Percentiles rank a stretch among this genome's conserved stretches.
Evolutionary conservation across 139 green algal species (phyloP).

Genomic region (Asterochloris erici): DNA sequence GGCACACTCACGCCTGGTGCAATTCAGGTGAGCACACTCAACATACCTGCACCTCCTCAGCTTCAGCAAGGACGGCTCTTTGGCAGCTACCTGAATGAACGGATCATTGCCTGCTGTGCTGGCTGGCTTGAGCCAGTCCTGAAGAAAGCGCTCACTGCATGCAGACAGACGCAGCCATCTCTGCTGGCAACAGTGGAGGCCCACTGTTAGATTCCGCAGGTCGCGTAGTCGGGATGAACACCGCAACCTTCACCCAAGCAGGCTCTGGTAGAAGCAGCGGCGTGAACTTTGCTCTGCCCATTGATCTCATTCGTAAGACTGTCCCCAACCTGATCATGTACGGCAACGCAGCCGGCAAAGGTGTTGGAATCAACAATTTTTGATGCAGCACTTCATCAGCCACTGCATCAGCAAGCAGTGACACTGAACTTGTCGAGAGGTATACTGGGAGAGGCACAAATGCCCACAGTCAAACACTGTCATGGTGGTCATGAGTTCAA

Average conservation of each 20-base stretch:
- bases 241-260: conserved; percentile 60
- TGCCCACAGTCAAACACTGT: too few relatives aligned
- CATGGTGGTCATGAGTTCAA: too few relatives aligned
- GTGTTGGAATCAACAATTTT: background rate
- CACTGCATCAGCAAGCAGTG: too few relatives aligned
- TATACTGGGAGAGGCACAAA: too few relatives aligned
- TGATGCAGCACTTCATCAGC: too few relatives aligned
- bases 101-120: background rate
- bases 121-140: background rate
- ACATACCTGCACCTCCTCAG: background rate
- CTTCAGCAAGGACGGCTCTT: background rate
- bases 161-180: conserved; percentile 85
- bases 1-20: conserved; percentile 68
- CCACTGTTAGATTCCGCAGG: conserved; percentile 75
- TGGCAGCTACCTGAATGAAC: background rate
- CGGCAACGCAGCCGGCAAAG: conserved; percentile 46
- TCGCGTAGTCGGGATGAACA: conserved; percentile 69
- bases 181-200: conserved; percentile 71
- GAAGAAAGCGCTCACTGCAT: background rate
- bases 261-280: conserved; percentile 48
- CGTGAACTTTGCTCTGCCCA: conserved; percentile 71
- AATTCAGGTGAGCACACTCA: conserved; percentile 54
- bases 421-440: too few relatives aligned
- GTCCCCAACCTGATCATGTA: conserved; percentile 75
- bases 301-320: conserved; percentile 43